Base-by-base conservation (phyloP, 1,139 yeast species). In the Taphrina populina region DNA sequence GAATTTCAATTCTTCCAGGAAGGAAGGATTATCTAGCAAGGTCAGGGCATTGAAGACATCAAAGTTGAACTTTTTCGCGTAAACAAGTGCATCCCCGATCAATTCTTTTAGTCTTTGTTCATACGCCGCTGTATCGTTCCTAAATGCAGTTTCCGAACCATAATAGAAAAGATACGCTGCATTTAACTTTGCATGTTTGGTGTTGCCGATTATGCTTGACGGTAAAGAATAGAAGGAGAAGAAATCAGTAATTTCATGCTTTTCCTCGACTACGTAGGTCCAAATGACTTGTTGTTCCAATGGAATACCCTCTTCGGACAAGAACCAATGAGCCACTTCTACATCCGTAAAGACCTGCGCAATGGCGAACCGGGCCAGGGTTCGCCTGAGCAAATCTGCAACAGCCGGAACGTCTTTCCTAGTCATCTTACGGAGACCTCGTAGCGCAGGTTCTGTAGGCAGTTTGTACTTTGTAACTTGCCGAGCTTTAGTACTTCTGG, bases 11-110 rank as follows among this genome's bases (percentile, higher is more conserved):
- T 84, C 82, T 35, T 86, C 84, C 63, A 92, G 73, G 71, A 92
- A 88, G 59, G 82, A 72, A 7, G 88, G 79, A 68, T 92, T 94
- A 67, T 92, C 98, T 71, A 90, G 95, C 10, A 88, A 77, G 0
- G 96, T 82, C 60, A 92, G 76, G 13, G 96, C 95, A 68, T 92
- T 92, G 77, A 90, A 88, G 2, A 94, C 97, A 69, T 92, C 98
- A 65, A 86, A 88, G 39, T 77, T 76, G 70, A 61, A 73, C 65
- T 61, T 62, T 69, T 85, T 84, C 34, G 95, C 82, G 36, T 88
- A 73, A 57, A 90, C 78, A 59, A 92, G 77, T 0, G 95, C 92
- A 65, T 90, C 95, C 49, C 74, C 76, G 59, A 88, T 76, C 62
- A 92, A 73, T 7, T 73, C 69, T 39, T 71, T 73, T 61, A 94